Base-by-base conservation (phyloP, 768 basidiomycete species). In the Agrocybe praecox region DNA sequence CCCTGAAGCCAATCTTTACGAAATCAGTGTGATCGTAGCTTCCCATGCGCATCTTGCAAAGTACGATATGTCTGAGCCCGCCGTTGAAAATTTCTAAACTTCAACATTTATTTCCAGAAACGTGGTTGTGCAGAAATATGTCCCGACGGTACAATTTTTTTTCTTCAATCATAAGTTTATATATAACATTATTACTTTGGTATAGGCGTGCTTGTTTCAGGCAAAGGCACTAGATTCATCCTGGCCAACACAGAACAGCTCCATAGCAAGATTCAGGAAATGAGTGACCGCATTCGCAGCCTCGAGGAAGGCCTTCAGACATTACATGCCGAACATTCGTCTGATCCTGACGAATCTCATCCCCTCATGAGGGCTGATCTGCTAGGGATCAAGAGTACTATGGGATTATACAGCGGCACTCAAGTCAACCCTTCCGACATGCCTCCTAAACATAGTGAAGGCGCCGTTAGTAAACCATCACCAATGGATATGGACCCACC, bases 81-180 rank as follows among this genome's bases (percentile, higher is more conserved):
- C 15, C 23, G 33, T 24, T 5, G 17, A 51, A 26, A 44, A 46
- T 42, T 26, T 23, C 44, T 49, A 32, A 32, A 36, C 53, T 53
- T 24, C n/a, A n/a, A 58, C 49, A 18, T 49, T 29, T 71, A 67
- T 42, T 22, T 63, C 67, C 56, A 83, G 64, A 85, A 86, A 75
- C 80, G 85, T 34, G 84, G 87, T 1, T 86, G 84, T 56, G 81
- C 84, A 15, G 84, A 86, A 64, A 87, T 87, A 60, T 86, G 85
- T 64, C 85, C 85, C 19, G 82, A 85, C 64, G 85, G 85, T 84
- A 52, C 19, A 48, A 17, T 22, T 29, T 6, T 21, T 19, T 19
- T 18, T 8, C 21, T 52, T 26, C n/a, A 42, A 3, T 14, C n/a
- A 40, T 5, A n/a, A n/a, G n/a, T 47, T n/a, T 6, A 46, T 36